Conservation (phyloP, 345 rosid species). For the Syzygium aqueum region DNA sequence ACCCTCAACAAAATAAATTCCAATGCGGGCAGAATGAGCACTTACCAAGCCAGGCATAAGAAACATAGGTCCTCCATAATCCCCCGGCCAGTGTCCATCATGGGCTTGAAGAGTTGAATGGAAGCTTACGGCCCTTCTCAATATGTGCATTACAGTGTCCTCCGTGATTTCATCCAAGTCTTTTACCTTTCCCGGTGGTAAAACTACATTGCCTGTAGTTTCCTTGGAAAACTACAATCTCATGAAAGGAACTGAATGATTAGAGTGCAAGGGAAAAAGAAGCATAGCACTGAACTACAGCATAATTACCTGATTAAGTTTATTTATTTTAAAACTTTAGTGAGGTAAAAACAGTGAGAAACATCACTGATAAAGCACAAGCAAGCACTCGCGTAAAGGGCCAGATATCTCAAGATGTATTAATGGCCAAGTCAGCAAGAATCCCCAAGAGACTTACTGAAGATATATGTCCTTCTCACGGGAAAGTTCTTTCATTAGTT, state of each 20-base stretch:
- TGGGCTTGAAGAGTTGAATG: conserved; percentile 72
- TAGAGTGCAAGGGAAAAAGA: not conserved
- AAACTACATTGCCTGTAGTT: conserved; percentile 20
- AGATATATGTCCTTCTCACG: not conserved
- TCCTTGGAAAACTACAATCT: conserved; percentile 56
- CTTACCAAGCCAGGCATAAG: conserved; percentile 88
- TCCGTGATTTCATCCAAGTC: conserved; percentile 57
- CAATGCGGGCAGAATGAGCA: not conserved
- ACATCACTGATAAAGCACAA: not conserved
- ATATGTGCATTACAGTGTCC: conserved; percentile 40
- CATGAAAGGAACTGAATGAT: not conserved
- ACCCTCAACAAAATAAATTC: not conserved
- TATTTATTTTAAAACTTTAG: not conserved
- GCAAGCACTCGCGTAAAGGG: not conserved
- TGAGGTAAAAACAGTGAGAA: not conserved
- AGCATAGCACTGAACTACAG: not conserved
- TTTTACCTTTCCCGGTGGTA: conserved; percentile 45
- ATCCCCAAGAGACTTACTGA: not conserved
- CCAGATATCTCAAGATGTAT: not conserved
- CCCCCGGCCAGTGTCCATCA: conserved; percentile 99
- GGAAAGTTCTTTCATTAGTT: not conserved
- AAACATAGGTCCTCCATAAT: conserved; percentile 99
- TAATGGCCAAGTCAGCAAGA: not conserved
- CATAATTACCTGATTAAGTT: not conserved
- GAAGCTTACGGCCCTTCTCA: conserved; percentile 64